These are phyloP conservation scores for Talaromyces sp. DNA, from an alignment of 2,329 filamentous ascomycete species.

Conservation along the genomic window DNA sequence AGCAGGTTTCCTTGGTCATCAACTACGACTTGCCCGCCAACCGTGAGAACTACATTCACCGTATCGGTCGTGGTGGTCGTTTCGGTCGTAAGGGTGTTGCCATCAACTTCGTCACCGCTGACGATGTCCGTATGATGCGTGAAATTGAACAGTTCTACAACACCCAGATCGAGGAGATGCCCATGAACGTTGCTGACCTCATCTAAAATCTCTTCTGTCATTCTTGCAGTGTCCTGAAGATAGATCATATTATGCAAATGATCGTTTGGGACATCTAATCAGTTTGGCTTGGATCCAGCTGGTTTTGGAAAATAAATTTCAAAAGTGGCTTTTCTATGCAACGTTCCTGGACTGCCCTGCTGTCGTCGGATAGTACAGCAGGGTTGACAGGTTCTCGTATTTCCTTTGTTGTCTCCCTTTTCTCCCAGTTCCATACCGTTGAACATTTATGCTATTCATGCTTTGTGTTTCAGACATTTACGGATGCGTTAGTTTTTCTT, in stretches of 20 bases:
- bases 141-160: conserved; percentile 99
- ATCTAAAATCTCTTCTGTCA: conserved; percentile 39
- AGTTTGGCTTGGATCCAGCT: conserved; percentile 19
- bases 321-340: conserved; percentile 42
- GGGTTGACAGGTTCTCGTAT: conserved; percentile 8
- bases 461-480: conserved; percentile 22
- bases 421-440: conserved; percentile 9
- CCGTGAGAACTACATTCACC: conserved; percentile 99
- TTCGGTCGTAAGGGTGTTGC: conserved; percentile 99
- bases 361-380: conserved; percentile 11
- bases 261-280: conserved; percentile 13
- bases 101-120: conserved; percentile 99
- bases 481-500: conserved; percentile 26
- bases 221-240: conserved; percentile 12
- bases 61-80: conserved; percentile 98
- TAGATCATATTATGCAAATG: conserved; percentile 8
- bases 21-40: conserved; percentile 99
- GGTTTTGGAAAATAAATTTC: conserved; percentile 20
- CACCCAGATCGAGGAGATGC: conserved; percentile 99
- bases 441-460: conserved; percentile 26
- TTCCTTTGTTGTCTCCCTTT: conserved; percentile 13
- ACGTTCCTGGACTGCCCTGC: conserved; percentile 23
- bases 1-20: conserved; percentile 99
- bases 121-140: conserved; percentile 99
- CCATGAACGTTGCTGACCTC: conserved; percentile 74